Evolutionary conservation across 2,329 filamentous ascomycete genomes (phyloP).

Genomic region (Purpureocillium takamizusanense): DNA sequence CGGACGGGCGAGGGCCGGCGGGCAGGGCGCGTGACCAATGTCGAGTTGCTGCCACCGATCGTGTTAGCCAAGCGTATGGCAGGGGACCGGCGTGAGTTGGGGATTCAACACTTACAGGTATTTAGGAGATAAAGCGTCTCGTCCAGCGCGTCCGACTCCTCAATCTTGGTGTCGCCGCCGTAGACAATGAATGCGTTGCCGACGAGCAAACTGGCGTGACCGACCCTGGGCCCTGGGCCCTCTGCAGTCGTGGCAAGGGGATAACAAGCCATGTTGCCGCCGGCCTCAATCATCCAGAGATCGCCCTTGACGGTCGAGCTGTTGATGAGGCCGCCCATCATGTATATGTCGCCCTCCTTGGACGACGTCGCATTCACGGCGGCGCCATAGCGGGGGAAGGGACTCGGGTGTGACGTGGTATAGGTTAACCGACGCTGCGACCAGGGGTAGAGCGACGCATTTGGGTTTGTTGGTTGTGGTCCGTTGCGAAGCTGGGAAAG

Average conservation of each 20-base stretch:
- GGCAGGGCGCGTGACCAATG: conserved; percentile 96
- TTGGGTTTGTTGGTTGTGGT: conserved; percentile 43
- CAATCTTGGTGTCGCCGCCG: conserved; percentile 94
- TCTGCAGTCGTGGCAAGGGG: conserved; percentile 87
- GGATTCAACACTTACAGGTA: conserved; percentile 64
- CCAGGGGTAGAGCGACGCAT: conserved; percentile 88
- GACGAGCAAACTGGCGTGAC: conserved; percentile 86
- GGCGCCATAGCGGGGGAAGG: conserved; percentile 93
- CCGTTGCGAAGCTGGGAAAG: conserved; percentile 45
- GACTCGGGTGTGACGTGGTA: conserved; percentile 70
- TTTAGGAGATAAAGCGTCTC: conserved; percentile 95
- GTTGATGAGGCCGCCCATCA: conserved; percentile 95
- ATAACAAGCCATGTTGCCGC: conserved; percentile 79
- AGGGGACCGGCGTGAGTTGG: neutral
- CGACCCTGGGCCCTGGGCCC: conserved; percentile 88
- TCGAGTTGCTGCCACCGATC: conserved; percentile 61
- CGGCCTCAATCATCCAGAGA: conserved; percentile 94
- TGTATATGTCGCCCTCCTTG: conserved; percentile 93
- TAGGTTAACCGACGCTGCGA: conserved; percentile 84
- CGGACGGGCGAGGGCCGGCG: conserved; percentile 73
- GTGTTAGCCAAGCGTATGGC: conserved; percentile 9
- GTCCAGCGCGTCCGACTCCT: conserved; percentile 83
- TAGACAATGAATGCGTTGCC: conserved; percentile 99
- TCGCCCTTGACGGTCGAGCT: conserved; percentile 94
- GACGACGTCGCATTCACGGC: conserved; percentile 88